Conservation (phyloP, 1,284 basidiomycete species). For the Heliocybe sulcata region DNA sequence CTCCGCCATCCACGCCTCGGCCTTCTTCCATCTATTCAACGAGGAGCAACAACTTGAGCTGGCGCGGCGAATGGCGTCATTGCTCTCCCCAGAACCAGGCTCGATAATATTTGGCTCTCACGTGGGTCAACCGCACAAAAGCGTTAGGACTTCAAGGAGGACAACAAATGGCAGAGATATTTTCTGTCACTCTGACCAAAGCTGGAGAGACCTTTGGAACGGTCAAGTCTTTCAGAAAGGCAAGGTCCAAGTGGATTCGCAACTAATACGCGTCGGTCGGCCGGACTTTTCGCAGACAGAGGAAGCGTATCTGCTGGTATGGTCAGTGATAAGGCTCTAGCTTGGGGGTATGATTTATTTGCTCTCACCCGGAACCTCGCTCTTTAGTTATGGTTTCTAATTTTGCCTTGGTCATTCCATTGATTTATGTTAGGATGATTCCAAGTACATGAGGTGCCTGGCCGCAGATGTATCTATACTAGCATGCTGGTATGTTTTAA, state of each 20-base stretch:
- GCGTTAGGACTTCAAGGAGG: neutral
- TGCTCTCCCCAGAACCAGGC: slow-evolving; percentile 30
- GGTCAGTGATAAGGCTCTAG: neutral
- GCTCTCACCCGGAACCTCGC: too few species aligned
- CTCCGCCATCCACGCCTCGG: slow-evolving; percentile 38
- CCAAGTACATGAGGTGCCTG: too few species aligned
- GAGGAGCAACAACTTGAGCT: slow-evolving; percentile 33
- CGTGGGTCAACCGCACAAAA: neutral
- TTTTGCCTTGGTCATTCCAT: too few species aligned
- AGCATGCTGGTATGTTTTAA: too few species aligned
- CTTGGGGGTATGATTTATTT: too few species aligned
- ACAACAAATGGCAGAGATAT: neutral
- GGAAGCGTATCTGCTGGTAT: neutral
- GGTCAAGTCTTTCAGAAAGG: slow-evolving; percentile 20
- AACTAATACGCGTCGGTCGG: neutral
- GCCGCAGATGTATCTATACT: too few species aligned
- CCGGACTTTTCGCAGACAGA: neutral
- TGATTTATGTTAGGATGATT: too few species aligned
- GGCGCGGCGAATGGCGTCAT: slow-evolving; percentile 29
- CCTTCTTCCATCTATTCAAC: slow-evolving; percentile 46
- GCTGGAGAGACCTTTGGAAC: slow-evolving; percentile 25
- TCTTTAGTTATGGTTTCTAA: too few species aligned
- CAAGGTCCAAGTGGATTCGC: slow-evolving; percentile 15
- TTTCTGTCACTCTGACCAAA: slow-evolving; percentile 23
- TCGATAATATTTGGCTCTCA: slow-evolving; percentile 30